Base-by-base conservation (phyloP, 202 grass and related monocot species). In the Saccharum hybrid region DNA sequence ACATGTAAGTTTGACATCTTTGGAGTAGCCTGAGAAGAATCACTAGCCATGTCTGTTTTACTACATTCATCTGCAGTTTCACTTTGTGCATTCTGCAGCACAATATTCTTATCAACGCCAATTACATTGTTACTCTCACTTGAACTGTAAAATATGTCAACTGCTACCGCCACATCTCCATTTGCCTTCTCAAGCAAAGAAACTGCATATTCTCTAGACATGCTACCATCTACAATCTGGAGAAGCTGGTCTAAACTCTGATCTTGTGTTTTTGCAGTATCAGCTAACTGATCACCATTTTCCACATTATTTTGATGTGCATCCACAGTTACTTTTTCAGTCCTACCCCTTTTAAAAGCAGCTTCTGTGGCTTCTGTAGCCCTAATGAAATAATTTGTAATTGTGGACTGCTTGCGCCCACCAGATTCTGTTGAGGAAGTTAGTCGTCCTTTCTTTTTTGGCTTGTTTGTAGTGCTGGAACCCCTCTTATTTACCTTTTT, bases 371-470 rank as follows among this genome's bases (percentile, higher is more conserved):
- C 3, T 31, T 33, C 11, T 41, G 73, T 77, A 66, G 86, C 63
- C 82, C 72, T 90, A 82, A 76, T 68, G 65, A 93, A 98, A 90
- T 90, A 91, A 7, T 84, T 90, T 75, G 92, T 95, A 61, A 98
- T 95, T 63, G 87, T 88, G 42, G 90, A 91, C 89, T 98, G 95
- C 69, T 93, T 94, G 59, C 68, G 28, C 56, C 92, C 87, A 86
- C 82, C 86, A 51, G 88, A 84, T 83, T 91, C 85, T 81, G 84
- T 36, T 49, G 66, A 84, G 10, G 81, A 81, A 71, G 75, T 68
- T 86, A 87, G 82, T 62, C 85, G 83, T 34, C 82, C 89, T 90
- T 90, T 98, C 95, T 98, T 98, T 88, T 93, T 98, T 81, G 70
- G 84, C 77, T 90, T 98, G 76, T 79, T 85, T 52, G 52, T 45